phyloP scores from a whole-genome alignment of 2,329 filamentous ascomycete genomes.

The Penicillium hordei region DNA sequence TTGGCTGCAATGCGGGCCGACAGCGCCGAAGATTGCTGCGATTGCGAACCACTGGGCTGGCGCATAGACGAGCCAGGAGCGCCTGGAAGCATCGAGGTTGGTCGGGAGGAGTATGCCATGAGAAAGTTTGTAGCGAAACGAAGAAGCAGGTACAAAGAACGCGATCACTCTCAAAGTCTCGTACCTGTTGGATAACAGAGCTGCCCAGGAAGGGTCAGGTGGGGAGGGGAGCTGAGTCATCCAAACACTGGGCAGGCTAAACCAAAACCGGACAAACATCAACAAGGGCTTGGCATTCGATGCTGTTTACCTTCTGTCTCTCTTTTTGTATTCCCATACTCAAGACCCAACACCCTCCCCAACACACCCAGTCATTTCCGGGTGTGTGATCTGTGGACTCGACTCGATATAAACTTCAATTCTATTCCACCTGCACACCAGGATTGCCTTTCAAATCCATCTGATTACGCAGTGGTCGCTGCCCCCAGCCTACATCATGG shows the following conservation, averaged over 20 bases:
- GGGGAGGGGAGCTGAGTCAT: not conserved
- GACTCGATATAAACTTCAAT: not conserved
- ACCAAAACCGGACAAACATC: constrained; percentile 38
- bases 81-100: constrained; percentile 34
- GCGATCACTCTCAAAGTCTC: not conserved
- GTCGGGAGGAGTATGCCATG: constrained; percentile 40
- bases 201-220: no score
- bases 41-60: constrained; percentile 31
- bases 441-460: not conserved
- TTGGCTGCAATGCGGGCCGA: constrained; percentile 63
- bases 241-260: constrained; percentile 22
- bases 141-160: not conserved
- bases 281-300: constrained; percentile 31
- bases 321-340: not conserved
- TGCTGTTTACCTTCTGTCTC: constrained; percentile 8
- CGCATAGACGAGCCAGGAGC: constrained; percentile 32
- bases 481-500: constrained; percentile 38
- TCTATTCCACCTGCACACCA: not conserved
- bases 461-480: constrained; percentile 5
- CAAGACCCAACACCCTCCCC: not conserved
- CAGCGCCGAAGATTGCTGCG: constrained; percentile 57
- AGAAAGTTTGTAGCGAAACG: not conserved
- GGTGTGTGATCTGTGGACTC: not conserved
- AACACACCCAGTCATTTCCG: not conserved
- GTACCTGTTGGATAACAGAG: not conserved